Evolutionary conservation across 306 rosid species (phyloP).

Genomic region (Alnus rubra): DNA sequence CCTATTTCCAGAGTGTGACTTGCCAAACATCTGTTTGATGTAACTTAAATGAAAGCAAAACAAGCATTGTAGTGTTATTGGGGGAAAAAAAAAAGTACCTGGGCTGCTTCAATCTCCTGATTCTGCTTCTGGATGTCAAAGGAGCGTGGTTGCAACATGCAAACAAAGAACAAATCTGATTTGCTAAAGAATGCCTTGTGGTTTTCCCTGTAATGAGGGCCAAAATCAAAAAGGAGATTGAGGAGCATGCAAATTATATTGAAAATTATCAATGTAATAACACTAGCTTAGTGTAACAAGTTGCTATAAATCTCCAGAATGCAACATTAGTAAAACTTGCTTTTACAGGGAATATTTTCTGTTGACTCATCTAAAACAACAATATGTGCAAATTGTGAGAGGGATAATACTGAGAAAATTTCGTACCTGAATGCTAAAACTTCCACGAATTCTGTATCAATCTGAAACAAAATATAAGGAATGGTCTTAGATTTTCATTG

Average conservation of each 20-base stretch:
- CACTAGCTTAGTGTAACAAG: not conserved
- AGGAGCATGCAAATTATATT: slow-evolving; percentile 5
- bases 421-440: slow-evolving; percentile 71
- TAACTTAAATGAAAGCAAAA: not conserved
- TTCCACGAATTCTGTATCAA: slow-evolving; percentile 75
- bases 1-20: not conserved
- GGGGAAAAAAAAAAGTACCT: slow-evolving; percentile 37
- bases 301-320: not conserved
- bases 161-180: slow-evolving; percentile 72
- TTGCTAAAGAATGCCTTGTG: slow-evolving; percentile 64
- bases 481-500: slow-evolving; percentile 12
- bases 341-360: not conserved
- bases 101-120: slow-evolving; percentile 72
- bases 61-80: not conserved
- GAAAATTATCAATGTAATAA: slow-evolving; percentile 2
- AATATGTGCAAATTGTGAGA: not conserved
- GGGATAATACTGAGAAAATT: slow-evolving; percentile 1
- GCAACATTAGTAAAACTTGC: not conserved
- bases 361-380: not conserved
- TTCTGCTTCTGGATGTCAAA: slow-evolving; percentile 56
- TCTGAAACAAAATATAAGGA: slow-evolving; percentile 47
- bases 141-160: slow-evolving; percentile 70
- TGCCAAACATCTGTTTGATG: not conserved
- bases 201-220: slow-evolving; percentile 56
- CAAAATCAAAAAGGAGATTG: not conserved